Evolutionary conservation across 2,329 filamentous ascomycete species (phyloP), one percentile per base, ranked within the genome.

Genomic region (Pseudocercospora eumusae): DNA sequence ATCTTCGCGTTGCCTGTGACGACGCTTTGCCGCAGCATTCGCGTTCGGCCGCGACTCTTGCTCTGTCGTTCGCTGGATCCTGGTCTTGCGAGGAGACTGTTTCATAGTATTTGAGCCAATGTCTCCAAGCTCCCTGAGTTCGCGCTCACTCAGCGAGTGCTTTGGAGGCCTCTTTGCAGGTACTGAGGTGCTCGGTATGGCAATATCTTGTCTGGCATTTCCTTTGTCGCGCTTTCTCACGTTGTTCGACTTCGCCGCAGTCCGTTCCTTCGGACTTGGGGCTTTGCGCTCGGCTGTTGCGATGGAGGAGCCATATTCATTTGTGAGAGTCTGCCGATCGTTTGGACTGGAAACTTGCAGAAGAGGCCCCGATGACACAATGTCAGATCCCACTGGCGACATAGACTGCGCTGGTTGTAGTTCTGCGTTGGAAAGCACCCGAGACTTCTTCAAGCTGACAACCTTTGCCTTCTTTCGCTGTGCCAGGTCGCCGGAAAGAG

Each of bases 61-160:
- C 25, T 59, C 53, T 11, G 49, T 53, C 31, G 60, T 63, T 23
- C 57, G 47, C 55, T 63, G 63, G 15, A 33, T 56, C 33, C 65
- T 56, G 10, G 65, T 66, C 60, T 66, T 57, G 21, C 62, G 58
- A 23, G 65, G 60, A 45, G 73, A 72, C 1, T 71, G 72, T 71
- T 73, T 68, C 59, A 63, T 69, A 33, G 71, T 61, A 18, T 56
- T 57, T 13, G 67, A 70, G 1, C 63, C 10, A 2, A 28, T 27
- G 28, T 2, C n/a, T 21, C 47, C 25, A 18, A 42, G 15, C 21
- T 56, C 50, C 7, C 52, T 44, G 40, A 50, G 60, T 13, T 59
- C 57, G 5, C 47, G 44, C 36, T 23, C 25, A 18, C 49, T n/a
- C 3, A 55, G 25, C 27, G 21, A 40, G 18, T 50, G 36, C 45